Evolutionary conservation across 2,329 filamentous ascomycete species (phyloP).

Genomic region (Zymoseptoria passerinii): DNA sequence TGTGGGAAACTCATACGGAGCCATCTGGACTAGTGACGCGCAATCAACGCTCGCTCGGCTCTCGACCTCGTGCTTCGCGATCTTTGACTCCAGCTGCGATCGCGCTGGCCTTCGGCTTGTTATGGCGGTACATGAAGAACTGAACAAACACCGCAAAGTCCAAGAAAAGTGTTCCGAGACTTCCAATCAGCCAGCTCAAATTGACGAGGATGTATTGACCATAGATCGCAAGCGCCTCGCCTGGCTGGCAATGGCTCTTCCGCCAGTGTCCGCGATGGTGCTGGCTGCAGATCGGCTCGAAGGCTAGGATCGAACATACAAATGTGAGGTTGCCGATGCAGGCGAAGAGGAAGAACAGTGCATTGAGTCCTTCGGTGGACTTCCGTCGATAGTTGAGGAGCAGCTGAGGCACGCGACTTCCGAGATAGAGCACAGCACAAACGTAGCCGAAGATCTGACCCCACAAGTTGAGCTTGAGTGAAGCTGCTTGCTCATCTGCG

Average conservation of each 20-base stretch:
- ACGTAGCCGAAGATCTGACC: conserved; percentile 93
- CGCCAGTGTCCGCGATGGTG: conserved; percentile 27
- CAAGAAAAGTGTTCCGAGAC: conserved; percentile 74
- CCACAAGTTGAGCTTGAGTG: conserved; percentile 60
- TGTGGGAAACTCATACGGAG: no score
- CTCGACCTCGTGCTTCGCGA: conserved; percentile 24
- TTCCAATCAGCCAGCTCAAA: conserved; percentile 81
- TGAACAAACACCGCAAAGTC: conserved; percentile 84
- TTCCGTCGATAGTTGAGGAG: conserved; percentile 87
- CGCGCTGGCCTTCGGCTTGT: conserved; percentile 18
- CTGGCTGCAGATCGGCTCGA: conserved; percentile 60
- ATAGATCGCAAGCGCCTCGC: conserved; percentile 62
- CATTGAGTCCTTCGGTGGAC: conserved; percentile 83
- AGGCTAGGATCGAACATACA: conserved; percentile 84
- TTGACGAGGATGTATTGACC: conserved; percentile 80
- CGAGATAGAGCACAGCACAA: conserved; percentile 81
- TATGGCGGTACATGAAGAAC: conserved; percentile 71
- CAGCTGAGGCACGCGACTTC: conserved; percentile 80
- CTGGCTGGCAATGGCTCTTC: conserved; percentile 48
- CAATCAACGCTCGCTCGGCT: conserved; percentile 17
- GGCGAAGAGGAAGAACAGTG: conserved; percentile 94
- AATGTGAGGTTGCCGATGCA: conserved; percentile 93
- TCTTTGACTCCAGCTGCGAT: conserved; percentile 10
- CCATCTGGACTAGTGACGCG: background rate
- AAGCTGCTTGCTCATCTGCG: conserved; percentile 36